Percentiles rank a stretch among this genome's conserved stretches.
phyloP scores from a whole-genome alignment of 2,329 filamentous ascomycete species.

The Fusarium algeriense region DNA sequence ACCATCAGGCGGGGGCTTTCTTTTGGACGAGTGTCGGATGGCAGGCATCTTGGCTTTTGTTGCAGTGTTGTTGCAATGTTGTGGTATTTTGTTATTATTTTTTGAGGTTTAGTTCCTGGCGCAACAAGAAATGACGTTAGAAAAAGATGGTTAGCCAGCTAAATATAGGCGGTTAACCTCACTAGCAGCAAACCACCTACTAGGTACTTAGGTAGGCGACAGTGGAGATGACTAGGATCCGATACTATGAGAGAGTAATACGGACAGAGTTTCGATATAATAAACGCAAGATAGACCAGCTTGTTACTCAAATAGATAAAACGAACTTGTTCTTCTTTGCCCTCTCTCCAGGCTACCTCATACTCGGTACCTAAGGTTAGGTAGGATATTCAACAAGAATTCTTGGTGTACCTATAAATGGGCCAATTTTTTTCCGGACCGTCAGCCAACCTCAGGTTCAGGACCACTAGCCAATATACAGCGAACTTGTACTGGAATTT shows the following conservation, averaged over 20 bases:
- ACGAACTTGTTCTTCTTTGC: not conserved
- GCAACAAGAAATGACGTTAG: slow-evolving; percentile 1
- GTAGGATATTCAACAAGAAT: not conserved
- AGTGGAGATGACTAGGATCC: not conserved
- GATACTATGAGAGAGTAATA: not conserved
- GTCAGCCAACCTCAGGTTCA: not conserved
- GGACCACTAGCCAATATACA: not conserved
- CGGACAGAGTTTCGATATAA: too few species aligned
- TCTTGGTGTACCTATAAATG: not conserved
- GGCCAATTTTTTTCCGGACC: not conserved
- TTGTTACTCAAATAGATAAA: not conserved
- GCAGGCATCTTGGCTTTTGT: slow-evolving; percentile 72
- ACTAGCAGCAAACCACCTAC: too few species aligned
- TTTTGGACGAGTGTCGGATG: slow-evolving; percentile 79
- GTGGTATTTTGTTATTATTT: slow-evolving; percentile 1
- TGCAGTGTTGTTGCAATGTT: not conserved
- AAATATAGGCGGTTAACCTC: too few species aligned
- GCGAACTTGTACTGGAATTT: not conserved
- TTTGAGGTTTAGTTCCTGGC: not conserved
- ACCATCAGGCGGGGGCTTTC: slow-evolving; percentile 86
- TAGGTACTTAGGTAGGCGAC: not conserved
- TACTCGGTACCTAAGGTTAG: not conserved
- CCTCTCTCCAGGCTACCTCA: too few species aligned
- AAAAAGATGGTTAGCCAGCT: not conserved
- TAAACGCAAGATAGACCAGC: not conserved